phyloP scores from a whole-genome alignment of 768 basidiomycete genomes.

The Dentipellis fragilis region DNA sequence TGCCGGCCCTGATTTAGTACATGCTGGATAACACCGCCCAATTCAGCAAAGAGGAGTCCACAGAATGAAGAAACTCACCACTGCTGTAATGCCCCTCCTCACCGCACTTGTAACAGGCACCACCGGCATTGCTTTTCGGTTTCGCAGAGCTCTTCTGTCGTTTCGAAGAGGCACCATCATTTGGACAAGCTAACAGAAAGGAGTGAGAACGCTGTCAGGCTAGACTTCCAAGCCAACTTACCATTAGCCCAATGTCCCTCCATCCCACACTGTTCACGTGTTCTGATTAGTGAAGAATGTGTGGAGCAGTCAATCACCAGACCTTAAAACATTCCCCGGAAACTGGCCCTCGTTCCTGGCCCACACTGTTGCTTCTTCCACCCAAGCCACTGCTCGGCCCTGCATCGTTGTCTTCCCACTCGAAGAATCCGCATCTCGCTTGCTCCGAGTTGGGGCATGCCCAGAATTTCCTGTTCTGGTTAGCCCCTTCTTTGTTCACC shows the following conservation, averaged over 20 bases:
- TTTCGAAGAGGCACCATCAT: not conserved
- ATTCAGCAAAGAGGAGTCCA: not conserved
- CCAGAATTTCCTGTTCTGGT: not conserved
- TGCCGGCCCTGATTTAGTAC: not conserved
- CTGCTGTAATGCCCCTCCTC: not conserved
- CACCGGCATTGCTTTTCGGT: not conserved
- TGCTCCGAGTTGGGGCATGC: not conserved
- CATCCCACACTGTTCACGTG: not conserved
- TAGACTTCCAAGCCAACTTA: not conserved
- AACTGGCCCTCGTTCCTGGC: not conserved
- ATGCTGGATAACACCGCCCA: not conserved
- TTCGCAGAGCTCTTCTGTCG: not conserved
- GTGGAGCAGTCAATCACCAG: not conserved
- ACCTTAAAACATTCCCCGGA: not conserved
- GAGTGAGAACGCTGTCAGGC: not conserved
- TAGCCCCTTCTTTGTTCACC: slow-evolving; percentile 8
- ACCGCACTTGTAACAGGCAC: not conserved
- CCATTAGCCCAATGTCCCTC: not conserved
- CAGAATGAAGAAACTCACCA: not conserved
- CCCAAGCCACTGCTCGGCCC: not conserved
- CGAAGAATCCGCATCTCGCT: not conserved
- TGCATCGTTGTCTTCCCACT: not conserved
- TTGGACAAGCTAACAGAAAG: not conserved
- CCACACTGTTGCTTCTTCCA: not conserved
- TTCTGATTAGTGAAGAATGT: not conserved